Conservation (phyloP, 768 basidiomycete species). For the Mycena galericulata region DNA sequence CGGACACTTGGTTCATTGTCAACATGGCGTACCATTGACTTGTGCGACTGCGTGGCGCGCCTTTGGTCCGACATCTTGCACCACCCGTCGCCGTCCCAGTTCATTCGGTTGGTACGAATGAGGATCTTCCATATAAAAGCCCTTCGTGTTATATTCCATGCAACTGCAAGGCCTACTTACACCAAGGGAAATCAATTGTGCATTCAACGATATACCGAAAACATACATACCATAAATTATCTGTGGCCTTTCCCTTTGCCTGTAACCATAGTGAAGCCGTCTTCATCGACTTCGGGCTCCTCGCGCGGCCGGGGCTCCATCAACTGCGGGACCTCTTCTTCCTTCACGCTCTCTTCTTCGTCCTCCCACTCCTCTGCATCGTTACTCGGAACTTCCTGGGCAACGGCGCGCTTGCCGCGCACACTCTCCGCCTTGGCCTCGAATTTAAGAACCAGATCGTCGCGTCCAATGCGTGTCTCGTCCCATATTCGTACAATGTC, state of each 20-base stretch:
- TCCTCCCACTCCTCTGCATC: constrained; percentile 62
- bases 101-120: no score
- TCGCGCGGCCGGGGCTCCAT: constrained; percentile 56
- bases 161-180: not conserved
- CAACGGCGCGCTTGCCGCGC: constrained; percentile 66
- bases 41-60: no score
- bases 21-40: no score
- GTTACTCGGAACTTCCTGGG: constrained; percentile 55
- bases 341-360: constrained; percentile 55
- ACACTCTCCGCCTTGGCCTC: constrained; percentile 73
- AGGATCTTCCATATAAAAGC: no score
- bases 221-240: constrained; percentile 40
- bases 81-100: no score
- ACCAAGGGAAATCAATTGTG: not conserved
- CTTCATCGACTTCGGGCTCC: constrained; percentile 88
- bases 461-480: constrained; percentile 57
- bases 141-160: no score
- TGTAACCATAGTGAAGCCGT: constrained; percentile 90
- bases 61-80: no score
- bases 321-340: constrained; percentile 67
- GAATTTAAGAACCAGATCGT: constrained; percentile 65
- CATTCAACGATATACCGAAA: not conserved
- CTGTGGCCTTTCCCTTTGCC: constrained; percentile 65
- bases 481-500: constrained; percentile 82
- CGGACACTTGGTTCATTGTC: no score